phyloP scores from a whole-genome alignment of 495 filamentous ascomycete species.

The Astrothelium subdiscretum region DNA sequence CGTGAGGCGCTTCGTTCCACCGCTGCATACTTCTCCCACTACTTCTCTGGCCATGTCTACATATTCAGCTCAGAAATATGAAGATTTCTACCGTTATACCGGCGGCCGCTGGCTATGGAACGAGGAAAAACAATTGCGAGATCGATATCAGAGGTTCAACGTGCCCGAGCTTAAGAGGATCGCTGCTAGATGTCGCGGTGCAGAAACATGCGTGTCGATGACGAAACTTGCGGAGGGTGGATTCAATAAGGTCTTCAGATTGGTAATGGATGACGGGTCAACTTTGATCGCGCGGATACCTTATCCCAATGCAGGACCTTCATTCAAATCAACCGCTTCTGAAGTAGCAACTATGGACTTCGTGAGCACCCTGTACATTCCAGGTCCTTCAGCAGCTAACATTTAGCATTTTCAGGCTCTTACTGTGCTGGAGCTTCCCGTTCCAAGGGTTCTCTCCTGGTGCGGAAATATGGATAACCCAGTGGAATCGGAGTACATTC shows the following conservation, averaged over 20 bases:
- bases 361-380: conserved; percentile 17
- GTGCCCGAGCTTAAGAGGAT: background rate
- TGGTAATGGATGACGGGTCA: conserved; percentile 34
- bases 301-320: conserved; percentile 29
- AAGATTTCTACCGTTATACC: conserved; percentile 7
- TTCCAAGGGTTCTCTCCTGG: conserved; percentile 24
- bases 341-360: conserved; percentile 37
- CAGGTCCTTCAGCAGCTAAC: background rate
- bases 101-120: background rate
- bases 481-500: conserved; percentile 31
- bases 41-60: background rate
- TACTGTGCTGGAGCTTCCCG: conserved; percentile 11
- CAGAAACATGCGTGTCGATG: background rate
- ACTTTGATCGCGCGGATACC: conserved; percentile 30
- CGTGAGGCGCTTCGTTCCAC: background rate
- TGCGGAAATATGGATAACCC: conserved; percentile 19
- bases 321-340: conserved; percentile 28
- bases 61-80: background rate
- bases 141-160: background rate
- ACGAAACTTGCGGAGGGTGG: conserved; percentile 28
- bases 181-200: background rate
- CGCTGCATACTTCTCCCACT: background rate
- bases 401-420: background rate
- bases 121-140: background rate
- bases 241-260: conserved; percentile 32